Conservation (phyloP, 2,329 filamentous ascomycete genomes). For the Diaporthe longicolla region DNA sequence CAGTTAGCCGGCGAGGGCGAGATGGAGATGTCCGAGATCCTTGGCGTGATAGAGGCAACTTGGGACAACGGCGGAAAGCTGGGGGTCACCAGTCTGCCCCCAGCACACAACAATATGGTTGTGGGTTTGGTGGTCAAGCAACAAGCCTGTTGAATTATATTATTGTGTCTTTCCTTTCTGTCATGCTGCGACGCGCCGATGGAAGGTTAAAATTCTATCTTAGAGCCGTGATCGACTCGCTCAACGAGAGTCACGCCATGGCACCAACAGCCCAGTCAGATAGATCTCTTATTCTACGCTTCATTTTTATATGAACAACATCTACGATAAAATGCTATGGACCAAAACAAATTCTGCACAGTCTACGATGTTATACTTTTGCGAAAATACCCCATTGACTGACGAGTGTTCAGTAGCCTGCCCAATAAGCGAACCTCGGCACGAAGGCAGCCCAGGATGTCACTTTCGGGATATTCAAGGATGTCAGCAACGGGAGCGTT, state of each 20-base stretch:
- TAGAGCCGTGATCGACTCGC: background rate
- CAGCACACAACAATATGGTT: slow-evolving; percentile 33
- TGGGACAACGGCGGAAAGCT: slow-evolving; percentile 47
- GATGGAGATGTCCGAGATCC: slow-evolving; percentile 50
- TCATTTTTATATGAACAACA: no score
- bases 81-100: slow-evolving; percentile 46
- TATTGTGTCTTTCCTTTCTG: background rate
- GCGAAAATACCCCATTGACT: slow-evolving; percentile 46
- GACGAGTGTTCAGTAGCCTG: slow-evolving; percentile 46
- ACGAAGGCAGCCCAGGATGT: slow-evolving; percentile 30
- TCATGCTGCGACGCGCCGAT: no score
- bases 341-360: no score
- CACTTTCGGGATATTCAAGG: slow-evolving; percentile 43
- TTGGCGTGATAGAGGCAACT: slow-evolving; percentile 48
- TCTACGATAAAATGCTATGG: no score
- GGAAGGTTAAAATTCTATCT: background rate
- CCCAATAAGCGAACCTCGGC: slow-evolving; percentile 47
- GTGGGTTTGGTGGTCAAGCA: slow-evolving; percentile 11
- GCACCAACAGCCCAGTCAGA: no score
- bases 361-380: no score
- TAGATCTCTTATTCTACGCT: no score
- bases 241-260: no score
- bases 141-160: background rate
- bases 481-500: slow-evolving; percentile 45
- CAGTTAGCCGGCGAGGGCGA: slow-evolving; percentile 51